Conservation (phyloP, 2,329 filamentous ascomycete species). For the Alternaria sp. region DNA sequence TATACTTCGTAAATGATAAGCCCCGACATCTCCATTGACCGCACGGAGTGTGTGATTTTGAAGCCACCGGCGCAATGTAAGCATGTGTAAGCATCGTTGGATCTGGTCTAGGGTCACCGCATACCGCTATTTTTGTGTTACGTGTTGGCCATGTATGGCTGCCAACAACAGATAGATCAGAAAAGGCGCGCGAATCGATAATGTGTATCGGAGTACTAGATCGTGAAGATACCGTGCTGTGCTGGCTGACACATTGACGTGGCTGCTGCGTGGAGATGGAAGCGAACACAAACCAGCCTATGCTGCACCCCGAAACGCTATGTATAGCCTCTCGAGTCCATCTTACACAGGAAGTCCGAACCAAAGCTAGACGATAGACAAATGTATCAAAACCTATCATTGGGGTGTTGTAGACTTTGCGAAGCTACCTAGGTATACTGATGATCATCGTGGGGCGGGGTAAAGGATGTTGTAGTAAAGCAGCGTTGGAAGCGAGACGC, state of each 20-base stretch:
- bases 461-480: background rate
- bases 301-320: background rate
- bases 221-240: background rate
- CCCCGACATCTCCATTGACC: background rate
- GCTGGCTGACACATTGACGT: background rate
- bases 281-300: background rate
- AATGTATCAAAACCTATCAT: background rate
- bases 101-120: background rate
- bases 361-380: background rate
- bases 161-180: background rate
- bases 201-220: background rate
- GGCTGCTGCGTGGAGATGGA: background rate
- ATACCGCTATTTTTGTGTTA: background rate
- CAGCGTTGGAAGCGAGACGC: background rate
- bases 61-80: background rate
- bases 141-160: background rate
- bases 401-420: background rate
- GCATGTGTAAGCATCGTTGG: slow-evolving; percentile 1
- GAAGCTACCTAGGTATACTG: background rate
- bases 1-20: background rate
- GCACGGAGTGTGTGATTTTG: background rate
- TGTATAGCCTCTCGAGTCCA: background rate
- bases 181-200: background rate
- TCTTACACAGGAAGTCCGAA: background rate
- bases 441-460: background rate